Conservation (phyloP, 768 basidiomycete genomes). For the Termitomyces bulborhizus region DNA sequence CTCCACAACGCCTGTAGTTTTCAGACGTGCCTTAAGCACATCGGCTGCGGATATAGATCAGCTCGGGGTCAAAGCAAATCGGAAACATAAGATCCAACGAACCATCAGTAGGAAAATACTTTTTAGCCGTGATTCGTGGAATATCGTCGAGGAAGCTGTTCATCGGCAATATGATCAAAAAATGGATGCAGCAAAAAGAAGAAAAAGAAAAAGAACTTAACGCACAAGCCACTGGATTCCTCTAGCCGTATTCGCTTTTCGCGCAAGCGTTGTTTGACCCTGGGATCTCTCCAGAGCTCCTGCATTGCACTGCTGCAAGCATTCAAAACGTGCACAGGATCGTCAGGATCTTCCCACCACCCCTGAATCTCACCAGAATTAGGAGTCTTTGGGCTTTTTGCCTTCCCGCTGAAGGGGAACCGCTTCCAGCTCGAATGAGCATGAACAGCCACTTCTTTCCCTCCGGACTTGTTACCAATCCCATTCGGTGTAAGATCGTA, state of each 20-base stretch:
- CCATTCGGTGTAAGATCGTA: conserved; percentile 17
- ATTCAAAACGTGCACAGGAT: conserved; percentile 70
- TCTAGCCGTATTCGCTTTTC: conserved; percentile 67
- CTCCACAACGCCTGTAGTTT: conserved; percentile 78
- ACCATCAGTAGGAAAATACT: conserved; percentile 78
- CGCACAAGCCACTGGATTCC: conserved; percentile 84
- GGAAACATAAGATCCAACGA: conserved; percentile 18
- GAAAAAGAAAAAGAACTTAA: conserved; percentile 3
- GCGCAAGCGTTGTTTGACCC: conserved; percentile 54
- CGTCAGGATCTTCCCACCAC: conserved; percentile 84
- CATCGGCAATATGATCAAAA: conserved; percentile 4
- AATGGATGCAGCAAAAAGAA: conserved; percentile 6
- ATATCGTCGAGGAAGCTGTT: conserved; percentile 77
- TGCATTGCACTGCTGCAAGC: conserved; percentile 59
- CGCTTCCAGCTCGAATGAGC: conserved; percentile 67
- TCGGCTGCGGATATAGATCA: conserved; percentile 42
- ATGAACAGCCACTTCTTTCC: conserved; percentile 54
- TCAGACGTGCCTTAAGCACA: conserved; percentile 74
- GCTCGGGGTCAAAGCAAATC: conserved; percentile 9
- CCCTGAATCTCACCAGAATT: conserved; percentile 69
- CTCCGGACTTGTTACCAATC: conserved; percentile 29
- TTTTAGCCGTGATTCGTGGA: conserved; percentile 70
- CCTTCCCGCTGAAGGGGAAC: conserved; percentile 51
- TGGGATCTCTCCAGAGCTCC: conserved; percentile 72
- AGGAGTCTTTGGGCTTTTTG: conserved; percentile 64